phyloP scores from a whole-genome alignment of 768 basidiomycete genomes.

The Pleurotus salmoneostramineus region DNA sequence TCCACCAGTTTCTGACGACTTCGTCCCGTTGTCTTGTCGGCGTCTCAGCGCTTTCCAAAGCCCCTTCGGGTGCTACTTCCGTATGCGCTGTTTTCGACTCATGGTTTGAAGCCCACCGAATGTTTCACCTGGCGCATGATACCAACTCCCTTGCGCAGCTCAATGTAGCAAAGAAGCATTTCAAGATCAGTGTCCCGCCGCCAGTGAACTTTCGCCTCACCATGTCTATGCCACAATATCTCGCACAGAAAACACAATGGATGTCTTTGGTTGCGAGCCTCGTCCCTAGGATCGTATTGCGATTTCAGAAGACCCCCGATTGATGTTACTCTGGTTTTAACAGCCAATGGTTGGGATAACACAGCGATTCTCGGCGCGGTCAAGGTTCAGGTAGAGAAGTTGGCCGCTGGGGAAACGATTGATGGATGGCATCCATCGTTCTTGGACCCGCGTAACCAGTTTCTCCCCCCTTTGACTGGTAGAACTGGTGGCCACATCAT shows the following conservation, averaged over 20 bases:
- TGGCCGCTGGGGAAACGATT: slow-evolving; percentile 47
- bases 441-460: slow-evolving; percentile 22
- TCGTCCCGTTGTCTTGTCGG: not conserved
- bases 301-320: not conserved
- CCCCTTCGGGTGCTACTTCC: not conserved
- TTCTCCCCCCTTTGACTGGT: slow-evolving; percentile 27
- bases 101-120: not conserved
- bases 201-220: not conserved
- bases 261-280: not conserved
- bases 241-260: not conserved
- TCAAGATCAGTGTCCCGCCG: not conserved
- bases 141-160: not conserved
- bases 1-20: not conserved
- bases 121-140: not conserved
- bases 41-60: not conserved
- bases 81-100: not conserved
- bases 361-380: slow-evolving; percentile 51
- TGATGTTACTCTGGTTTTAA: not conserved
- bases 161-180: not conserved
- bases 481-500: slow-evolving; percentile 38
- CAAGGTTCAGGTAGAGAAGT: slow-evolving; percentile 56
- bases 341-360: slow-evolving; percentile 27
- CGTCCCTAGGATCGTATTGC: not conserved
- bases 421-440: slow-evolving; percentile 50
- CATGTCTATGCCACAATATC: not conserved